phyloP scores from a whole-genome alignment of 2,329 filamentous ascomycete species.

The Exophiala aquamarina region DNA sequence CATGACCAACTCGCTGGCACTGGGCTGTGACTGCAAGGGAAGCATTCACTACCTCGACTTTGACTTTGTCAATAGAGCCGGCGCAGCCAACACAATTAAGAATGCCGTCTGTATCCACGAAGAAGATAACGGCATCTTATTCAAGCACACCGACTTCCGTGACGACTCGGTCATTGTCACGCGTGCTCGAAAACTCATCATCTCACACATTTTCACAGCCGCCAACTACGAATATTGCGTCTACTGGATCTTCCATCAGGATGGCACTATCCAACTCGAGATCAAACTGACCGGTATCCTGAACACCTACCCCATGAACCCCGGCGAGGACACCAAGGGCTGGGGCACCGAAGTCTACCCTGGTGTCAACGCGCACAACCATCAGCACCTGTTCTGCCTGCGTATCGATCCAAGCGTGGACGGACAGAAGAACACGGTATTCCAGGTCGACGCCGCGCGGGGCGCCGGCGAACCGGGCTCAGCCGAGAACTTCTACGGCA shows the following conservation, averaged over 20 bases:
- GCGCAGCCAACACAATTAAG: slow-evolving; percentile 77
- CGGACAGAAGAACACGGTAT: slow-evolving; percentile 79
- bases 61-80: slow-evolving; percentile 63
- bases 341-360: slow-evolving; percentile 93
- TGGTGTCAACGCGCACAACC: slow-evolving; percentile 90
- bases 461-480: slow-evolving; percentile 75
- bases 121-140: slow-evolving; percentile 86
- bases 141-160: slow-evolving; percentile 93
- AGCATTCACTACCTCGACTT: slow-evolving; percentile 90
- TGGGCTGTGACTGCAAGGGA: slow-evolving; percentile 70
- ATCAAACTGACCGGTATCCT: slow-evolving; percentile 90
- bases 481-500: slow-evolving; percentile 81
- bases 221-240: slow-evolving; percentile 93
- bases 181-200: slow-evolving; percentile 77
- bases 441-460: slow-evolving; percentile 73
- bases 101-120: slow-evolving; percentile 96
- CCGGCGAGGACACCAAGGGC: slow-evolving; percentile 76
- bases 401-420: slow-evolving; percentile 86
- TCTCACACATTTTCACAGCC: slow-evolving; percentile 91
- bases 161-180: slow-evolving; percentile 86
- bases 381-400: slow-evolving; percentile 92
- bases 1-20: slow-evolving; percentile 48
- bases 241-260: slow-evolving; percentile 90
- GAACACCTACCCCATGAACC: slow-evolving; percentile 82
- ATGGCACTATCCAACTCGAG: slow-evolving; percentile 87